Evolutionary conservation across 345 rosid genomes (phyloP).

Genomic region (Erodium maritimum): DNA sequence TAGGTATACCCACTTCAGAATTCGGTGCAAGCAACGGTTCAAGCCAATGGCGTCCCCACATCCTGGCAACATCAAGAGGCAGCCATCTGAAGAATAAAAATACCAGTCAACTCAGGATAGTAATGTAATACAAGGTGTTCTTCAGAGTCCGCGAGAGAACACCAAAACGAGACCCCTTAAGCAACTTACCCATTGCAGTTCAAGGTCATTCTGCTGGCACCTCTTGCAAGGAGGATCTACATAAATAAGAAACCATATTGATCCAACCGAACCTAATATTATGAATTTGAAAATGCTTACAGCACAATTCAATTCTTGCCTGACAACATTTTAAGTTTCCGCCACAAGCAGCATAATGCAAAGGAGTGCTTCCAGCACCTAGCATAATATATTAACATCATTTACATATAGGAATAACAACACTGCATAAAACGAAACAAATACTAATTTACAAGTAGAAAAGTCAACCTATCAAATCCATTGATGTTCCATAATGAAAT

Average conservation of each 20-base stretch:
- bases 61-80: slow-evolving; percentile 92
- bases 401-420: slow-evolving; percentile 1
- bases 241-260: slow-evolving; percentile 11
- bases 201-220: slow-evolving; percentile 55
- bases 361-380: slow-evolving; percentile 92
- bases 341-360: slow-evolving; percentile 88
- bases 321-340: slow-evolving; percentile 83
- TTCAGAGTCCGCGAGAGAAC: not conserved
- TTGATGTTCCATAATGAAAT: slow-evolving; percentile 89
- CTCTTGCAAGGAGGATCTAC: slow-evolving; percentile 74
- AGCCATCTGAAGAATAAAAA: slow-evolving; percentile 49
- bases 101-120: not conserved
- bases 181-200: slow-evolving; percentile 64
- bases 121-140: not conserved
- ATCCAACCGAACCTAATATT: slow-evolving; percentile 7
- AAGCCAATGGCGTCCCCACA: slow-evolving; percentile 99
- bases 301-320: slow-evolving; percentile 23
- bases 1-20: slow-evolving; percentile 53
- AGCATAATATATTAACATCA: slow-evolving; percentile 8
- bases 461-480: slow-evolving; percentile 87
- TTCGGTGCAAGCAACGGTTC: slow-evolving; percentile 69
- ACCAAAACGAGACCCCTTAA: not conserved
- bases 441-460: not conserved
- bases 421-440: not conserved
- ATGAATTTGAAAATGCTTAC: not conserved